Percentiles rank a stretch among this genome's conserved stretches.
These are phyloP conservation scores for Phanerochaete carnosa DNA, from an alignment of 768 basidiomycete genomes.

Conservation along the genomic window DNA sequence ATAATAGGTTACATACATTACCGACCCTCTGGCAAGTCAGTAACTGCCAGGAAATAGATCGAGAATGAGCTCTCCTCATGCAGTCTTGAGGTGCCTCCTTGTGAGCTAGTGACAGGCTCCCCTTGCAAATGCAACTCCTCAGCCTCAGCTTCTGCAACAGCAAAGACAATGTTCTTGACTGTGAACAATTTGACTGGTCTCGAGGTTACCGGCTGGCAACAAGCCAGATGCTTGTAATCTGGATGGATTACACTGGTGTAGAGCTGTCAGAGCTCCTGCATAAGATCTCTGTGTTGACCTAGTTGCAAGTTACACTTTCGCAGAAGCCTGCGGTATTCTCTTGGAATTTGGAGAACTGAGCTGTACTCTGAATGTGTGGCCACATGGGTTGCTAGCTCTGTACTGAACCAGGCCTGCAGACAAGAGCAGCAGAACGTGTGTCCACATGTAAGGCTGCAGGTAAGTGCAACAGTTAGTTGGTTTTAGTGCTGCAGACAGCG, in stretches of 20 bases:
- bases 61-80: slow-evolving; percentile 17
- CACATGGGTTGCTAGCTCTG: slow-evolving; percentile 48
- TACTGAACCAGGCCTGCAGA: slow-evolving; percentile 51
- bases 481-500: background rate
- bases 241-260: slow-evolving; percentile 33
- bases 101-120: slow-evolving; percentile 28
- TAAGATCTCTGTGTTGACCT: slow-evolving; percentile 4
- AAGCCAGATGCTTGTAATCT: slow-evolving; percentile 65
- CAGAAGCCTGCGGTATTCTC: slow-evolving; percentile 8
- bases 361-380: slow-evolving; percentile 43
- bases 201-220: slow-evolving; percentile 45
- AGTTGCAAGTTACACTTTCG: slow-evolving; percentile 2
- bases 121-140: slow-evolving; percentile 25
- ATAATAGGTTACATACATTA: no score
- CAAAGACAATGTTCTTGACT: slow-evolving; percentile 53
- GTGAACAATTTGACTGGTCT: slow-evolving; percentile 60
- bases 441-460: slow-evolving; percentile 59
- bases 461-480: background rate
- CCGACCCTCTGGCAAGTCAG: background rate
- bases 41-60: slow-evolving; percentile 18
- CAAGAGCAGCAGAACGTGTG: slow-evolving; percentile 68
- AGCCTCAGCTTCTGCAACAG: slow-evolving; percentile 44
- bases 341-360: slow-evolving; percentile 1
- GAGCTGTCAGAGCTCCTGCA: slow-evolving; percentile 6
- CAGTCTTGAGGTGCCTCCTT: background rate